These are phyloP conservation scores for Solanum etuberosum DNA, from an alignment of 257 asterid genomes.

Conservation along the genomic window DNA sequence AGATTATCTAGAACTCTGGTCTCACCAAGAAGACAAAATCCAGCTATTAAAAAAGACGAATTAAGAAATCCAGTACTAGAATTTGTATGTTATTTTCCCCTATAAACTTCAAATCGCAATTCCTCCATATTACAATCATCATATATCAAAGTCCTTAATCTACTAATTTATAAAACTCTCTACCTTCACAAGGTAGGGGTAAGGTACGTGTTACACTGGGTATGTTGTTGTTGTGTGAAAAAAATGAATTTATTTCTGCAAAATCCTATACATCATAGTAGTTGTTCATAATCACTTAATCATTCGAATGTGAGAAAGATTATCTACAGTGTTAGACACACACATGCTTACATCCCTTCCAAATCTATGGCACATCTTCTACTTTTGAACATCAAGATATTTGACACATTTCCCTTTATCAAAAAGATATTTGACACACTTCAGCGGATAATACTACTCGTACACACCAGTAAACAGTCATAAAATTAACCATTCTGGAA, in stretches of 20 bases:
- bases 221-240: neutral
- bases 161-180: neutral
- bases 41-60: neutral
- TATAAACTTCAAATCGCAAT: neutral
- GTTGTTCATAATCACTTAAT: neutral
- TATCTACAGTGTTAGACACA: neutral
- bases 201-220: neutral
- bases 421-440: neutral
- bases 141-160: neutral
- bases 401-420: neutral
- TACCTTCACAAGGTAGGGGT: neutral
- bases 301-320: neutral
- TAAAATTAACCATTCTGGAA: neutral
- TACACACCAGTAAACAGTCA: neutral
- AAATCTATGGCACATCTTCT: neutral
- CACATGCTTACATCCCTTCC: neutral
- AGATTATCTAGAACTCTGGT: neutral
- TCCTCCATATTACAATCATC: neutral
- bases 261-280: neutral
- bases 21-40: neutral
- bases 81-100: neutral
- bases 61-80: neutral
- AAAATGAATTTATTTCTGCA: neutral
- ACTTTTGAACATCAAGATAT: neutral
- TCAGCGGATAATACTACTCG: neutral